Base-by-base conservation (phyloP, 192 early-diverging fungal genomes). In the Diversispora epigaea region DNA sequence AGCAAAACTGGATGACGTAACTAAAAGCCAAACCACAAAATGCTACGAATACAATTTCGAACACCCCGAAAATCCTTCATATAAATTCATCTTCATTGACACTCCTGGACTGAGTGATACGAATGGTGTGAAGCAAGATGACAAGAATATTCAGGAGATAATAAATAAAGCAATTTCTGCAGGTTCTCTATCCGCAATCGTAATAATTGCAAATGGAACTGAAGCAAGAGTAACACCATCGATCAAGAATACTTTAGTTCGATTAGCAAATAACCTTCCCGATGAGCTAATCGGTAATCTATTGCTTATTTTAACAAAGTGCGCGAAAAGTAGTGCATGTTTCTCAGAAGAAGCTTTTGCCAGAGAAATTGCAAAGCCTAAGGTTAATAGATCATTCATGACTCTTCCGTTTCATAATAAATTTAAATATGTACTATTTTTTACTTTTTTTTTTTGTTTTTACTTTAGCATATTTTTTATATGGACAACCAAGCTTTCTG, bases 91-190 rank as follows among this genome's bases (percentile, higher is more conserved):
- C 46, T 52, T 68, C 39, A 50, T 50, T 39, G 67, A 68, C 17
- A 68, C 67, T 32, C 67, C 67, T 12, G 67, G 67, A 50, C 6
- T 68, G 67, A 68, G 67, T 32, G 67, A 68, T 68, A 68, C 67
- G 0, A 68, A 50, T 4, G 67, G 67, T 47, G 39, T 54, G 12
- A 50, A 68, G 19, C 67, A 68, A 68, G 67, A 68, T 49, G 67
- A 68, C 25, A 22, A 50, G 7, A 68, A 68, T n/a, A 68, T 68
- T 41, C 8, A 54, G 22, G 67, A 68, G 46, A 68, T 68, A 12
- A 17, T 50, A 17, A 6, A 68, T 50, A 22, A 46, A 15, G 67
- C 67, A 68, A 68, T 68, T 54, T 11, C 11, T 22, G 46, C 19
- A 19, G 67, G 67, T 15, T 50, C 67, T 50, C 22, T 68, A 68